A percentile compares a stretch with the other conserved stretches of the same genome.
Evolutionary conservation across 2,329 filamentous ascomycete genomes (phyloP).

Genomic region (Onygenales sp.): DNA sequence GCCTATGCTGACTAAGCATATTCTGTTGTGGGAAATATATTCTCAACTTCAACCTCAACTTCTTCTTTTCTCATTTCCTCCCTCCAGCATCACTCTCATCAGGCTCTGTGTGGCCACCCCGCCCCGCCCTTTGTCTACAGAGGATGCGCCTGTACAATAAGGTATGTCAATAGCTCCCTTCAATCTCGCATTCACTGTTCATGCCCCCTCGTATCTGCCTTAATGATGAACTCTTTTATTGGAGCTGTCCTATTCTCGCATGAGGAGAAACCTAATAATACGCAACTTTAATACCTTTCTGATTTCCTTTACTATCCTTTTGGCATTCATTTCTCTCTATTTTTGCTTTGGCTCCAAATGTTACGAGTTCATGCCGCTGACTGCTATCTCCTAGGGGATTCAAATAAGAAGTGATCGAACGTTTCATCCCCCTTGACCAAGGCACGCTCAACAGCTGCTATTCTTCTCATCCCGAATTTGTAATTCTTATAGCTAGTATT

Average conservation of each 20-base stretch:
- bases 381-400: not conserved
- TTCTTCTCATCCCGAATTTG: not conserved
- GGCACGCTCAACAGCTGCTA: not conserved
- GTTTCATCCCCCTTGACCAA: constrained; percentile 4
- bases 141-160: not conserved
- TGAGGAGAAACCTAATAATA: constrained; percentile 16
- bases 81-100: not conserved
- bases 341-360: too few relatives aligned
- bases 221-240: constrained; percentile 22
- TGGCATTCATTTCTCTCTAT: not conserved
- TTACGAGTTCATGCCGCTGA: not conserved
- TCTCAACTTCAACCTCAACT: not conserved
- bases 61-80: not conserved
- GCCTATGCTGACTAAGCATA: not conserved
- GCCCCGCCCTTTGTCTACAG: not conserved
- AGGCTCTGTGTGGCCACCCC: not conserved
- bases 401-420: not conserved
- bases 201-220: not conserved
- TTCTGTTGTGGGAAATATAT: not conserved
- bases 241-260: constrained; percentile 22
- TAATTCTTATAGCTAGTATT: not conserved
- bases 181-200: not conserved
- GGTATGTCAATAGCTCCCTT: not conserved
- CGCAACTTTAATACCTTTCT: constrained; percentile 15
- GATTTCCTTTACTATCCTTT: constrained; percentile 4